phyloP scores from a whole-genome alignment of 768 basidiomycete genomes.

The Erythrobasidium yunnanense region DNA sequence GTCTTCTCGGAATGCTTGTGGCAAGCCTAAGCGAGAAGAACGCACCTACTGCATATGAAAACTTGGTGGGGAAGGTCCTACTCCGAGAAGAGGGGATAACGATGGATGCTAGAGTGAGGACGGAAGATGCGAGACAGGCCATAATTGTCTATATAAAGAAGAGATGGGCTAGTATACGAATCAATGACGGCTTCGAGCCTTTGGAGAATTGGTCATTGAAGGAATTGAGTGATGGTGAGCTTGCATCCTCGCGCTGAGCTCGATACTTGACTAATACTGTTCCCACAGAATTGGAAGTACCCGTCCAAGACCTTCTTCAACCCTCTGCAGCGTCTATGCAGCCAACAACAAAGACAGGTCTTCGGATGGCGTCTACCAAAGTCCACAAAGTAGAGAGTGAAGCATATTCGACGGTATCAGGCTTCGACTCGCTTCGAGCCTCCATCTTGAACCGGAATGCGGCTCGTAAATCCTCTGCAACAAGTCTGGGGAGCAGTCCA shows the following conservation, averaged over 20 bases:
- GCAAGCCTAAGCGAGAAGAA: conserved; percentile 55
- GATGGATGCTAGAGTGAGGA: conserved; percentile 51
- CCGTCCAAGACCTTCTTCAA: conserved; percentile 10
- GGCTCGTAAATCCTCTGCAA: not conserved
- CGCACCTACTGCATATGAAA: conserved; percentile 60
- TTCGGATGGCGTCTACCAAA: not conserved
- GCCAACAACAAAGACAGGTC: conserved; percentile 4
- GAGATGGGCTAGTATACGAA: conserved; percentile 63
- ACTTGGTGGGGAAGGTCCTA: conserved; percentile 32
- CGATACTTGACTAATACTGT: not conserved
- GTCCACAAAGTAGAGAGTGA: conserved; percentile 21
- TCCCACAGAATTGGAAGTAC: conserved; percentile 5
- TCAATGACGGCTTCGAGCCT: conserved; percentile 65
- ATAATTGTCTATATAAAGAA: conserved; percentile 63
- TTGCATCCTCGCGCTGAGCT: not conserved
- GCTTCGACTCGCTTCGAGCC: not conserved
- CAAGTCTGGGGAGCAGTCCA: not conserved
- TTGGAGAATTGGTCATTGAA: conserved; percentile 81
- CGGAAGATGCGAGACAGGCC: conserved; percentile 59
- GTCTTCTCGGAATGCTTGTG: conserved; percentile 57
- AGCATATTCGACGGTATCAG: not conserved
- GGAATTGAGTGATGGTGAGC: conserved; percentile 71
- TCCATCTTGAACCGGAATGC: conserved; percentile 5
- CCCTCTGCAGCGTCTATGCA: not conserved
- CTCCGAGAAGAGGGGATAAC: conserved; percentile 43